Percentiles rank a stretch among this genome's conserved stretches.
These are phyloP conservation scores for Ammopiptanthus mongolicus DNA, from an alignment of 306 rosid species.

Conservation along the genomic window DNA sequence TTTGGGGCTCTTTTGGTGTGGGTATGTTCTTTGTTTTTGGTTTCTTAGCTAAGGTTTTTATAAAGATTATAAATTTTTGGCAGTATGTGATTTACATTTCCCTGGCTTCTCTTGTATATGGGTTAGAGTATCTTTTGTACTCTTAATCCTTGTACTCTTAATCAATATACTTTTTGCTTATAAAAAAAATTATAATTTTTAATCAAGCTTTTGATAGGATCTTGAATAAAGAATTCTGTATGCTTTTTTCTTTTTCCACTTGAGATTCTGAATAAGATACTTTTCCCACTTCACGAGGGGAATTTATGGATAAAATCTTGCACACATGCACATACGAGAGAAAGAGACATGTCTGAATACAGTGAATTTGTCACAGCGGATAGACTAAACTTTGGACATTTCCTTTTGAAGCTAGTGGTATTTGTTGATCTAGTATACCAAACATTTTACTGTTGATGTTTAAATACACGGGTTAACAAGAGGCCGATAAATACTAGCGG, in stretches of 20 bases:
- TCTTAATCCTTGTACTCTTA: no score
- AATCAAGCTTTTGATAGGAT: not conserved
- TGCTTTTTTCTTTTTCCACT: not conserved
- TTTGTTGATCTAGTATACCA: not conserved
- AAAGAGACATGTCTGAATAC: not conserved
- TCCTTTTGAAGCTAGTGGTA: not conserved
- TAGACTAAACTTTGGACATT: not conserved
- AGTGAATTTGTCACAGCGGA: not conserved
- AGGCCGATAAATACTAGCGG: not conserved
- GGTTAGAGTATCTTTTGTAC: no score
- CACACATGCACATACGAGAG: not conserved
- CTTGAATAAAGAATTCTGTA: not conserved
- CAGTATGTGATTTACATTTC: no score
- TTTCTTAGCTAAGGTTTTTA: no score
- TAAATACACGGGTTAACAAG: not conserved
- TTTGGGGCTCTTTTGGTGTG: no score
- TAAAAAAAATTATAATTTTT: no score
- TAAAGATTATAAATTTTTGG: no score
- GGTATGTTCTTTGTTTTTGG: no score
- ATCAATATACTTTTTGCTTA: no score
- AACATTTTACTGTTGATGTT: not conserved
- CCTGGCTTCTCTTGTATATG: no score
- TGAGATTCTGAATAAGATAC: not conserved
- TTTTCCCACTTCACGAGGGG: not conserved
- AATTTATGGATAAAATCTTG: not conserved